phyloP scores from a whole-genome alignment of 192 early-diverging fungal species.

The Phlyctochytrium arcticum region DNA sequence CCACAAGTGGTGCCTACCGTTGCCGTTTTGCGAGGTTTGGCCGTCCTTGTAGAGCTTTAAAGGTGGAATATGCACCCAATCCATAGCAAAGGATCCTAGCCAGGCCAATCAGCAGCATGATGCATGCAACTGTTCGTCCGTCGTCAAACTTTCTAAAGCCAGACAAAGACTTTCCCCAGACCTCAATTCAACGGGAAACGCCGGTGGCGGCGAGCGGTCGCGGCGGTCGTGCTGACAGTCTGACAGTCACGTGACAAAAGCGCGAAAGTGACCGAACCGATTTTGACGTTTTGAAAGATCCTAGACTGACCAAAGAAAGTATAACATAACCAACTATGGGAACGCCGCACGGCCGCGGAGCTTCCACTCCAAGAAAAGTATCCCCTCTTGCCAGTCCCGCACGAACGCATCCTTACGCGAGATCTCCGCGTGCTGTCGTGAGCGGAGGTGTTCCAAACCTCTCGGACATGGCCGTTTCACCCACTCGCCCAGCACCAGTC shows the following conservation, averaged over 20 bases:
- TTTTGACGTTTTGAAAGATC: background rate
- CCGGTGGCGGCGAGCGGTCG: too few relatives aligned
- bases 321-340: background rate
- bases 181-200: background rate
- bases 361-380: too few relatives aligned
- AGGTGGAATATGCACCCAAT: slow-evolving; percentile 22
- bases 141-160: background rate
- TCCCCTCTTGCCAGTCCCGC: too few relatives aligned
- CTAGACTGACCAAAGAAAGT: background rate
- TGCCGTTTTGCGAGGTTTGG: slow-evolving; percentile 15
- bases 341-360: background rate
- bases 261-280: background rate
- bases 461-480: background rate
- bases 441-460: background rate
- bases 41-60: slow-evolving; percentile 1
- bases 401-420: too few relatives aligned
- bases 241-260: background rate
- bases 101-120: background rate
- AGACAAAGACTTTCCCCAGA: background rate
- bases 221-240: too few relatives aligned
- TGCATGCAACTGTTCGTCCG: background rate
- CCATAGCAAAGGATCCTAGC: slow-evolving; percentile 20
- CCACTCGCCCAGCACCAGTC: background rate
- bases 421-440: too few relatives aligned
- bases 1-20: slow-evolving; percentile 17